Evolutionary conservation across 1,284 basidiomycete species (phyloP), one percentile per base, ranked within the genome.

Genomic region (Cystobasidium pallidum): DNA sequence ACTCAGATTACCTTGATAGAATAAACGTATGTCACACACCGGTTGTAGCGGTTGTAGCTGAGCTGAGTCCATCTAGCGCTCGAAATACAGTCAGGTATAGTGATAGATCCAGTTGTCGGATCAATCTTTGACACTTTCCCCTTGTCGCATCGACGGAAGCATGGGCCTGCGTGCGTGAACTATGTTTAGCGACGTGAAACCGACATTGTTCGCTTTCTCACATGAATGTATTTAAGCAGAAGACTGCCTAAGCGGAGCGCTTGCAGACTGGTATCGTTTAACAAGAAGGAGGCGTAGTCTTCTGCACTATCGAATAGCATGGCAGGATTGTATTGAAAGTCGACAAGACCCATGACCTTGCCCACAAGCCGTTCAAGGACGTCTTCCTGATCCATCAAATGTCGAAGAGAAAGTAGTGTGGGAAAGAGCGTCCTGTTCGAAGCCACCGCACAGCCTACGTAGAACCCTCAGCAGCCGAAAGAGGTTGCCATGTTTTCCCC

Each of bases 341-440:
- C 32, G 13, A 51, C 30, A 24, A 21, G 19, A 3, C 19, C n/a
- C 4, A n/a, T 17, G 2, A 71, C 32, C 1, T n/a, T 15, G 13
- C 41, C 24, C 19, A 32, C n/a, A 8, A 71, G 28, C 17, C 28
- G 8, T 15, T 24, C n/a, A 13, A 59, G 41, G 26, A 52, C 19
- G 10, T 55, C 61, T 21, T 13, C 7, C 21, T 52, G 41, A 11
- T 43, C n/a, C 11, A 39, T 24, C 30, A 64, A n/a, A 41, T 71
- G 59, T 30, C 61, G 59, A 28, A 71, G 41, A 10, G 49, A 19
- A 8, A 71, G 61, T 13, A 63, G 57, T n/a, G 64, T 30, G 26
- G 68, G 68, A 43, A 71, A 64, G 32, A 71, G 47, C 19, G 49
- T 58, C 19, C 45, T 45, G n/a, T 58, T 32, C 3, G 68, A 36